A percentile compares a stretch with the other conserved stretches of the same genome.
Evolutionary conservation across 176 grass and related monocot species (phyloP).

Genomic region (Avena atlantica): DNA sequence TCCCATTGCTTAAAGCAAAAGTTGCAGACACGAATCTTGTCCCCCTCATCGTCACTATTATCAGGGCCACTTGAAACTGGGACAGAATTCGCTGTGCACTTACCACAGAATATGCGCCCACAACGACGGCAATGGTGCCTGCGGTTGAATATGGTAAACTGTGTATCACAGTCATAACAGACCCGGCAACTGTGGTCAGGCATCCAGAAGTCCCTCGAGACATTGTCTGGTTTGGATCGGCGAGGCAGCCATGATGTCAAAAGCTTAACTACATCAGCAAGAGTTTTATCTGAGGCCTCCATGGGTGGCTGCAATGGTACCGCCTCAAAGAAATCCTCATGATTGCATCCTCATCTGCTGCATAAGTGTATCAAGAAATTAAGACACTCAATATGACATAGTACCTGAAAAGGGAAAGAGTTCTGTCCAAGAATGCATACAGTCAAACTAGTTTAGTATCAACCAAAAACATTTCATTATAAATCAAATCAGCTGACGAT

Average conservation of each 20-base stretch:
- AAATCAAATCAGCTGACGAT: background rate
- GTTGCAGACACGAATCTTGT: slow-evolving; percentile 79
- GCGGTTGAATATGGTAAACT: slow-evolving; percentile 90
- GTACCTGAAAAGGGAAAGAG: background rate
- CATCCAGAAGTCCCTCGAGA: slow-evolving; percentile 97
- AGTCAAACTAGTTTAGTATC: slow-evolving; percentile 19
- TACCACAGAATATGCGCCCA: slow-evolving; percentile 94
- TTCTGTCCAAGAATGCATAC: background rate
- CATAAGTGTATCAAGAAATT: slow-evolving; percentile 32
- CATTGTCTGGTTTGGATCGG: slow-evolving; percentile 70
- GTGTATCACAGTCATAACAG: slow-evolving; percentile 83
- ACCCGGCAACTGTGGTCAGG: slow-evolving; percentile 86
- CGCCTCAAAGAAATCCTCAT: slow-evolving; percentile 55
- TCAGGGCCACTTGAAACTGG: slow-evolving; percentile 54
- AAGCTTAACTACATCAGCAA: slow-evolving; percentile 68
- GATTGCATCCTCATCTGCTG: slow-evolving; percentile 51
- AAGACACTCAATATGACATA: slow-evolving; percentile 11
- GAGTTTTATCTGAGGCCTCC: slow-evolving; percentile 60
- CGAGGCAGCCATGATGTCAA: slow-evolving; percentile 79
- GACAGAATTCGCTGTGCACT: slow-evolving; percentile 78
- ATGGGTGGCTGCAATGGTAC: slow-evolving; percentile 46
- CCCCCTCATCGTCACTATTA: slow-evolving; percentile 58
- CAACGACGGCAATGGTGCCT: slow-evolving; percentile 95
- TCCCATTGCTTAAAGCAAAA: slow-evolving; percentile 91
- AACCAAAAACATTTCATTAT: background rate